Evolutionary conservation across 2,329 filamentous ascomycete genomes (phyloP), one percentile per base, ranked within the genome.

Genomic region (Sporothrix brasiliensis): DNA sequence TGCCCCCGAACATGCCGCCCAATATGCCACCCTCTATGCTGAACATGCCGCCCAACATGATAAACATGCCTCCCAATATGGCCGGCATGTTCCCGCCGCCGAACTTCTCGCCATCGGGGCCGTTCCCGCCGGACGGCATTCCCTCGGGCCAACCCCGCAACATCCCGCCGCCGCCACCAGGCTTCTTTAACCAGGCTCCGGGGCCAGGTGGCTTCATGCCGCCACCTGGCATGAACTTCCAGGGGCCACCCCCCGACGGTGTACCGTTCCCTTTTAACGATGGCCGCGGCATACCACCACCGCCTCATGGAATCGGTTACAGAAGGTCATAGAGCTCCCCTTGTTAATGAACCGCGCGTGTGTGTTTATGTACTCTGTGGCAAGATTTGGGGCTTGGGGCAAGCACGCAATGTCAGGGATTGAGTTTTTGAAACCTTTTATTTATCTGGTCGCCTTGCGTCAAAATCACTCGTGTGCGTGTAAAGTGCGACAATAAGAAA

Each of bases 121-220:
- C 30, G 81, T 84, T 76, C 80, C 83, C 83, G 14, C 84, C 83
- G 0, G 84, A 86, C 41, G 80, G 79, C 16, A 81, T 88, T 9
- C 72, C 70, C 78, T 80, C 78, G 47, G 84, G 80, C 19, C 83
- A 83, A 72, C 84, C 83, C 11, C 83, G 86, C n/a, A 85, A 80
- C 76, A 83, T 87, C 80, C 83, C 81, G 19, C 83, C 81, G 52
- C 86, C 86, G 34, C 88, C 88, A 5, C 88, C 87, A 0, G 86
- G 86, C 13, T 87, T 88, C 75, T 87, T 83, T 73, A 82, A 79
- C 9, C 73, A 69, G 2, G 72, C 69, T 3, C 72, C 63, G 5
- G 74, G 69, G 9, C 80, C 80, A 3, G 84, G 83, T 5, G 85
- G 83, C 21, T 88, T 87, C 75, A 81, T 88, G 76, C 83, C 81